Evolutionary conservation across 371 early-diverging fungal genomes (phyloP).

Genomic region (Capniomyces stellatus): DNA sequence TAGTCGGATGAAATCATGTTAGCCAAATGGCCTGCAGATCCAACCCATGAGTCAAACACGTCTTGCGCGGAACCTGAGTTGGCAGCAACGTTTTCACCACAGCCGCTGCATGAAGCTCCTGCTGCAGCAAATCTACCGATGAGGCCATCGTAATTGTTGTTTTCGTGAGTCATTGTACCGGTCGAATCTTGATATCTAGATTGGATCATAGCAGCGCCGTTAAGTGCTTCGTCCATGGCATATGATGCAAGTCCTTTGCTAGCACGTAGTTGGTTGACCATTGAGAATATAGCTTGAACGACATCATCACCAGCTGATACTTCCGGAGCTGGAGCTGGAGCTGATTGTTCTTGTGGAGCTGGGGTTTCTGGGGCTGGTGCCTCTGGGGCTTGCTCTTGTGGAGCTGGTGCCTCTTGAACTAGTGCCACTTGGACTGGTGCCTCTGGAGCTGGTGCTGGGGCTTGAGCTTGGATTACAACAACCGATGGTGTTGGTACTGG

Average conservation of each 20-base stretch:
- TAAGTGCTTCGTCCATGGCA: neutral
- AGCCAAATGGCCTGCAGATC: constrained; percentile 24
- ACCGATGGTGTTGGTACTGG: neutral
- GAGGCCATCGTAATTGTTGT: constrained; percentile 8
- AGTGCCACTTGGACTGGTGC: neutral
- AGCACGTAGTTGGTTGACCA: neutral
- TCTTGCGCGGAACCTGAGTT: constrained; percentile 8
- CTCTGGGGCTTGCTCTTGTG: too few relatives aligned
- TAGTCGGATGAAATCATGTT: constrained; percentile 21
- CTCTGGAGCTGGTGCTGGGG: too few relatives aligned
- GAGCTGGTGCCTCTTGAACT: too few relatives aligned
- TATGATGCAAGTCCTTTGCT: too few relatives aligned
- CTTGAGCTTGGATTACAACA: too few relatives aligned
- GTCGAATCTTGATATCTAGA: constrained; percentile 16
- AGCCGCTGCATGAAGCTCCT: constrained; percentile 10
- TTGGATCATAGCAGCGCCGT: constrained; percentile 15
- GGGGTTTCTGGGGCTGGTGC: neutral
- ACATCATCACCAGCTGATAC: neutral
- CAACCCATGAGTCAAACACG: constrained; percentile 23
- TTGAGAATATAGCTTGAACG: neutral
- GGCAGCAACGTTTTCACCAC: constrained; percentile 28
- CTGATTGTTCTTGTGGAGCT: neutral
- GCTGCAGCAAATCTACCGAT: constrained; percentile 3
- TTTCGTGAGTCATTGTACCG: constrained; percentile 19
- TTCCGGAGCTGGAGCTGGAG: neutral